These are phyloP conservation scores for Auricularia sp. DNA, from an alignment of 768 basidiomycete genomes.

Conservation along the genomic window DNA sequence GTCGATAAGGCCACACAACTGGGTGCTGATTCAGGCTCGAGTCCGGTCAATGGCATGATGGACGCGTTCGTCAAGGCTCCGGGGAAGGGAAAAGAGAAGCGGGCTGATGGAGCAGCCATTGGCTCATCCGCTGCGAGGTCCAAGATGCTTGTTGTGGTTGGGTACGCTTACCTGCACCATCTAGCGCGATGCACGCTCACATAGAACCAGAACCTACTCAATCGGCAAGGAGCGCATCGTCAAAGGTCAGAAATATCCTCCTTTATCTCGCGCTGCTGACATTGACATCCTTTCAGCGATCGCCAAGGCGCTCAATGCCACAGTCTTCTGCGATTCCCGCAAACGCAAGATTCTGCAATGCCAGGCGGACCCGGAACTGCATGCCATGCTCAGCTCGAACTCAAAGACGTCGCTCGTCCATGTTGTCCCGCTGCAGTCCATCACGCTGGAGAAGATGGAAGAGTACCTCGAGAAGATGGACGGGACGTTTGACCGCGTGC, in stretches of 20 bases:
- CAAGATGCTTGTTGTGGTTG: constrained; percentile 55
- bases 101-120: constrained; percentile 1
- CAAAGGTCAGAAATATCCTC: constrained; percentile 51
- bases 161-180: constrained; percentile 33
- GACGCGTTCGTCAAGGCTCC: constrained; percentile 33
- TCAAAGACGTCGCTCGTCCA: constrained; percentile 76
- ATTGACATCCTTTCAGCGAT: constrained; percentile 43
- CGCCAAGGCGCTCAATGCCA: constrained; percentile 68
- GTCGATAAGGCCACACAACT: constrained; percentile 29
- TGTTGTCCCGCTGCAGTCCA: constrained; percentile 62
- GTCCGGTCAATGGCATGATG: constrained; percentile 16
- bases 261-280: not conserved
- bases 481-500: constrained; percentile 54
- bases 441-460: constrained; percentile 69
- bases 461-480: constrained; percentile 68
- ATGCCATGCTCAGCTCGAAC: constrained; percentile 65
- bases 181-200: too few relatives aligned
- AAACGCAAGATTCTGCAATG: constrained; percentile 79
- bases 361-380: constrained; percentile 74
- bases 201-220: constrained; percentile 67
- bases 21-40: constrained; percentile 3
- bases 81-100: constrained; percentile 15
- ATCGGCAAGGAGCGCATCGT: constrained; percentile 97
- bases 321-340: constrained; percentile 80
- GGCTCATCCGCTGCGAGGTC: constrained; percentile 13